phyloP scores from a whole-genome alignment of 306 rosid species.

The Oemleria cerasiformis region DNA sequence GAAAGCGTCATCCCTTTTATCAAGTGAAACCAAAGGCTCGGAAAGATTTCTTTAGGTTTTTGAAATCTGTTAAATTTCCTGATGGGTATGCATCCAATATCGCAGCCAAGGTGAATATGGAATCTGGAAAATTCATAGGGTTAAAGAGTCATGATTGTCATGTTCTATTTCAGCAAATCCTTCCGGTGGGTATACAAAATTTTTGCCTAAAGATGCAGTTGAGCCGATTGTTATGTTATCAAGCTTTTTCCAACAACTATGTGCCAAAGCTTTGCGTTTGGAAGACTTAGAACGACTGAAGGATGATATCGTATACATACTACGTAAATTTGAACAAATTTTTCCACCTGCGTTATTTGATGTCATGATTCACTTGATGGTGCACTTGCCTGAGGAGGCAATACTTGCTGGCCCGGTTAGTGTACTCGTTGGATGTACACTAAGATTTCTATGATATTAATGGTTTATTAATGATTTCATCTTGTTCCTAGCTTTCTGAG shows the following conservation, averaged over 20 bases:
- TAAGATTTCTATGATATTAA: too few species aligned
- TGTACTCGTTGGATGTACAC: slow-evolving; percentile 11
- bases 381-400: not conserved
- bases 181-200: not conserved
- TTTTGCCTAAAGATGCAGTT: not conserved
- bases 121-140: not conserved
- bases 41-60: not conserved
- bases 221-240: not conserved
- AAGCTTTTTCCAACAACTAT: slow-evolving; percentile 7
- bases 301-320: slow-evolving; percentile 8
- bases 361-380: slow-evolving; percentile 5
- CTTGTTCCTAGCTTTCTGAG: too few species aligned
- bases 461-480: too few species aligned
- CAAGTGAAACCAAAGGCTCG: too few species aligned
- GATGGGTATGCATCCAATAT: not conserved
- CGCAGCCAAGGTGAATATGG: not conserved
- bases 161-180: not conserved
- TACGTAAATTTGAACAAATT: slow-evolving; percentile 17
- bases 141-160: slow-evolving; percentile 10
- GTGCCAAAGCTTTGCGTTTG: not conserved
- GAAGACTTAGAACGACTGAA: slow-evolving; percentile 5
- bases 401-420: not conserved
- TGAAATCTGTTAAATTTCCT: not conserved
- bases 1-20: not conserved
- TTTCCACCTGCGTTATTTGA: slow-evolving; percentile 12